Percentiles rank a stretch among this genome's conserved stretches.
Evolutionary conservation across 495 filamentous ascomycete species (phyloP).

Genomic region (Parathielavia hyrcaniae): DNA sequence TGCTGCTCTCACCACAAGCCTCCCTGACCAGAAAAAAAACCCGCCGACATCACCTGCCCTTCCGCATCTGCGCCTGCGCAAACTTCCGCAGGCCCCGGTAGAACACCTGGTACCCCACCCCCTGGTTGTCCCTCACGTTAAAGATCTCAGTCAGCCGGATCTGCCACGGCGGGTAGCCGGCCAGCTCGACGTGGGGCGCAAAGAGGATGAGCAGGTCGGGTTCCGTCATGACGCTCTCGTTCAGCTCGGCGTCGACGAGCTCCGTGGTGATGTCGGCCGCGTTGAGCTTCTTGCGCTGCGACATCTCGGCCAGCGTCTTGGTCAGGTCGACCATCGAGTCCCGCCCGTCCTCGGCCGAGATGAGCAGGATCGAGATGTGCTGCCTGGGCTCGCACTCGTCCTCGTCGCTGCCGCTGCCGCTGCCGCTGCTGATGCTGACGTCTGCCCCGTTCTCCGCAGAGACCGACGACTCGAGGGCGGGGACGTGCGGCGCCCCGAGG

Average conservation of each 20-base stretch:
- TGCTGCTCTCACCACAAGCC: background rate
- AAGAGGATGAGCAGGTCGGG: constrained; percentile 88
- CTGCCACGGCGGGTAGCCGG: constrained; percentile 96
- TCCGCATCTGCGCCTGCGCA: constrained; percentile 80
- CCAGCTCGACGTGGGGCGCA: constrained; percentile 68
- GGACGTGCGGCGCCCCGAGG: constrained; percentile 69
- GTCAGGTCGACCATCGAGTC: constrained; percentile 93
- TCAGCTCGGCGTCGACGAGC: constrained; percentile 83
- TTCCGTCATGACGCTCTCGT: constrained; percentile 63
- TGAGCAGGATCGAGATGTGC: constrained; percentile 72
- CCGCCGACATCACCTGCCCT: constrained; percentile 57
- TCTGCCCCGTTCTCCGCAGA: constrained; percentile 14
- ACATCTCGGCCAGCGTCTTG: constrained; percentile 90
- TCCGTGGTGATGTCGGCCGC: constrained; percentile 73
- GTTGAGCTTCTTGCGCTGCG: constrained; percentile 76
- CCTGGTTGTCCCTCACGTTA: constrained; percentile 61
- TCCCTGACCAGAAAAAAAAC: background rate
- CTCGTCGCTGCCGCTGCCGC: constrained; percentile 11
- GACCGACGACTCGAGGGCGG: constrained; percentile 44
- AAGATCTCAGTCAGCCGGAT: constrained; percentile 91
- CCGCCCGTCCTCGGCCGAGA: constrained; percentile 82
- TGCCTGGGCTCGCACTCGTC: constrained; percentile 19
- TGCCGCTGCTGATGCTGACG: background rate
- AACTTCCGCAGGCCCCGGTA: constrained; percentile 74
- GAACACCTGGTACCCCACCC: constrained; percentile 91